Conservation (phyloP, 2,329 filamentous ascomycete genomes). For the Coniella vitis region DNA sequence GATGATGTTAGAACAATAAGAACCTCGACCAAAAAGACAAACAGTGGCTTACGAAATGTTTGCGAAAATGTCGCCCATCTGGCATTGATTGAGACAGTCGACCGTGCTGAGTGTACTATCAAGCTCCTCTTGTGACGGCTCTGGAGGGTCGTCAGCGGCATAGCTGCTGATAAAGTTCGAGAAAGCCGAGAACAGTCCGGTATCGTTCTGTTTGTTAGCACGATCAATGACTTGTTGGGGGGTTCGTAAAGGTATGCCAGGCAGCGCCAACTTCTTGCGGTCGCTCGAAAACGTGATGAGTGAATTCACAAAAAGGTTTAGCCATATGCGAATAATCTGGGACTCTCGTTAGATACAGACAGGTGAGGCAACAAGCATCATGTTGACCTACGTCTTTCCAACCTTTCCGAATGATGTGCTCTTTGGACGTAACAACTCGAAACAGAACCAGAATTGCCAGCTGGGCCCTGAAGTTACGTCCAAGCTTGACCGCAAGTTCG, state of each 20-base stretch:
- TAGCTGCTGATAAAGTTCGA: slow-evolving; percentile 98
- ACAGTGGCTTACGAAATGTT: slow-evolving; percentile 64
- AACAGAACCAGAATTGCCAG: slow-evolving; percentile 93
- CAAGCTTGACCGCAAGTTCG: slow-evolving; percentile 92
- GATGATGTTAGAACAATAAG: neutral
- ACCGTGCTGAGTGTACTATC: slow-evolving; percentile 93
- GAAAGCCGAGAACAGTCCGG: slow-evolving; percentile 86
- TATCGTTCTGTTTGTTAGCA: slow-evolving; percentile 68
- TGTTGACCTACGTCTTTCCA: slow-evolving; percentile 66
- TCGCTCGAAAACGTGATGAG: slow-evolving; percentile 67
- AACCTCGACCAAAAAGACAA: neutral
- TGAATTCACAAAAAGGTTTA: slow-evolving; percentile 94
- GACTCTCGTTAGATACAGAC: slow-evolving; percentile 29
- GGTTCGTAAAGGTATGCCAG: slow-evolving; percentile 80
- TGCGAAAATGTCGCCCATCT: slow-evolving; percentile 71
- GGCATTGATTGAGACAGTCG: slow-evolving; percentile 87
- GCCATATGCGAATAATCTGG: slow-evolving; percentile 81
- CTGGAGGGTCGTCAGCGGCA: slow-evolving; percentile 92
- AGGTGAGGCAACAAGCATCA: neutral
- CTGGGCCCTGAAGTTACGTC: slow-evolving; percentile 87
- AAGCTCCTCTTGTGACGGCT: slow-evolving; percentile 93
- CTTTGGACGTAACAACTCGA: slow-evolving; percentile 80
- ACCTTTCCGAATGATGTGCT: slow-evolving; percentile 65
- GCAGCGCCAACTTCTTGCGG: slow-evolving; percentile 61
- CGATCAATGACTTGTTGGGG: slow-evolving; percentile 91